phyloP scores from a whole-genome alignment of 108 stramenopile genomes.

The Nitzschia sp. region DNA sequence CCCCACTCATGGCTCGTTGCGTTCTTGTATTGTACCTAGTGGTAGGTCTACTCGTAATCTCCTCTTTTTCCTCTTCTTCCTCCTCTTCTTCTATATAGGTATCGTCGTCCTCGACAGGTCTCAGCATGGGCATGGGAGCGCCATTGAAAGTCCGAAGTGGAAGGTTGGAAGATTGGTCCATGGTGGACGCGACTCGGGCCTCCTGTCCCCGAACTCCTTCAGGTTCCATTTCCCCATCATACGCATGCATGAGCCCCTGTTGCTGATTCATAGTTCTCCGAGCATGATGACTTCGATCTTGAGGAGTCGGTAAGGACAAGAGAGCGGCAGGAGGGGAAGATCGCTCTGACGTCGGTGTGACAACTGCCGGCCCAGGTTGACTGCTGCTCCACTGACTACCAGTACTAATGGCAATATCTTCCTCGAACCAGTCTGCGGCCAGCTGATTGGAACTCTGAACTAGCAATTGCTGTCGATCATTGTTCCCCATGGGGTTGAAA shows the following conservation, averaged over 20 bases:
- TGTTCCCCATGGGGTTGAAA: slow-evolving; percentile 13
- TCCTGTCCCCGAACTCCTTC: slow-evolving; percentile 53
- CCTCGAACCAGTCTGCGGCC: slow-evolving; percentile 6
- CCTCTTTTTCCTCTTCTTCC: background rate
- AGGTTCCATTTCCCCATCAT: slow-evolving; percentile 56
- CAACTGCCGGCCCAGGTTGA: slow-evolving; percentile 1
- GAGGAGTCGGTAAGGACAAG: slow-evolving; percentile 11
- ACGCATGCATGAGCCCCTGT: slow-evolving; percentile 30
- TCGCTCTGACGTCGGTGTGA: background rate
- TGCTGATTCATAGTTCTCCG: background rate
- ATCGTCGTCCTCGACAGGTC: background rate
- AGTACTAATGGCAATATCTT: background rate
- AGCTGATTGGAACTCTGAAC: slow-evolving; percentile 6
- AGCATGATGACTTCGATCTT: slow-evolving; percentile 33
- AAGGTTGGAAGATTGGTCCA: background rate
- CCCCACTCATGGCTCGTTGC: background rate
- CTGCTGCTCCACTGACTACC: background rate
- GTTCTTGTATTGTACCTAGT: background rate
- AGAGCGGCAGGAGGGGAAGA: background rate
- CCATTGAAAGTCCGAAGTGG: background rate
- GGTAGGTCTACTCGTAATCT: background rate
- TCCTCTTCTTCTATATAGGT: background rate
- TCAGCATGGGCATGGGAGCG: background rate
- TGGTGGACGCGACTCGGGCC: slow-evolving; percentile 11
- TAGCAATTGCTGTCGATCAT: slow-evolving; percentile 21